Evolutionary conservation across 257 asterid genomes (phyloP).

Genomic region (Penstemon eatonii): DNA sequence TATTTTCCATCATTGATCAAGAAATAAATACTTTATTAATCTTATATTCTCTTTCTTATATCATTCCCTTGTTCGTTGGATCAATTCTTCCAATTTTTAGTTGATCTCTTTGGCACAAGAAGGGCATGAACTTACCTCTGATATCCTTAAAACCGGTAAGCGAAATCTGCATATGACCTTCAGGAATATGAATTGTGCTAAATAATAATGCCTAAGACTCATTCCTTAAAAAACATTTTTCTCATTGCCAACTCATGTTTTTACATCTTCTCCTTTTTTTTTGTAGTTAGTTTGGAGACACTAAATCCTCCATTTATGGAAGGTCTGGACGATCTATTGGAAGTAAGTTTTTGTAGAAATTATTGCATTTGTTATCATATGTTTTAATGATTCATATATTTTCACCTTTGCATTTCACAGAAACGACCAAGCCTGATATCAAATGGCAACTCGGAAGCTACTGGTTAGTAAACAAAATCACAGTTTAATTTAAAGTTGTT

Average conservation of each 20-base stretch:
- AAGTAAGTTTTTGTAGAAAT: slow-evolving; percentile 46
- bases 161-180: slow-evolving; percentile 14
- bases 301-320: slow-evolving; percentile 72
- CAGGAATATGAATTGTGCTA: slow-evolving; percentile 16
- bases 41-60: not conserved
- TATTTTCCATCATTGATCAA: slow-evolving; percentile 5
- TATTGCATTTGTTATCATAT: not conserved
- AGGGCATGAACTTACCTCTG: slow-evolving; percentile 59
- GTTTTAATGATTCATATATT: slow-evolving; percentile 20
- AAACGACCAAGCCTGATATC: slow-evolving; percentile 31
- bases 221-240: not conserved
- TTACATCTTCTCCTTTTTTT: slow-evolving; percentile 2
- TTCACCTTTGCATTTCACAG: slow-evolving; percentile 36
- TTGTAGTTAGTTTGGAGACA: slow-evolving; percentile 54
- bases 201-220: slow-evolving; percentile 12
- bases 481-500: not conserved
- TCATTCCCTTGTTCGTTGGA: not conserved
- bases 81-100: slow-evolving; percentile 38
- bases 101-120: slow-evolving; percentile 85
- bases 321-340: slow-evolving; percentile 59
- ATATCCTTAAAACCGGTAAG: slow-evolving; percentile 62
- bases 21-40: not conserved
- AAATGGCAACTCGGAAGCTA: slow-evolving; percentile 39
- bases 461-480: slow-evolving; percentile 46
- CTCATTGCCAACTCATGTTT: slow-evolving; percentile 13